Conservation (phyloP, 352 stramenopile species). For the Phytophthora uliginosa region DNA sequence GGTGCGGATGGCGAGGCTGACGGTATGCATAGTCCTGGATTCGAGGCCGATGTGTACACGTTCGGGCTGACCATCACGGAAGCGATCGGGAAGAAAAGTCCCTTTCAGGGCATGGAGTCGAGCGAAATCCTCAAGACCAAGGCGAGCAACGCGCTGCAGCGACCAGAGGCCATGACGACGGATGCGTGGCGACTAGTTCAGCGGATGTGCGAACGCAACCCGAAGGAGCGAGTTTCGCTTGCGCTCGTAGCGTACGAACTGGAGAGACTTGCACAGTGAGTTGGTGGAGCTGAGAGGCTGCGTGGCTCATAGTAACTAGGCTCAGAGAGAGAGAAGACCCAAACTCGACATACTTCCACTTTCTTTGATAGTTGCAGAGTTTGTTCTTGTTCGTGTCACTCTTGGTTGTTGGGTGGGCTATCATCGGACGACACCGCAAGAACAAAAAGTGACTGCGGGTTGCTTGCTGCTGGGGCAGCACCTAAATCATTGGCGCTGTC, state of each 20-base stretch:
- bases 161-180: conserved; percentile 8
- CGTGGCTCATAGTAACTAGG: too few relatives aligned
- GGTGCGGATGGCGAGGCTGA: neutral
- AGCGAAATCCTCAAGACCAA: conserved; percentile 12
- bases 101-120: conserved; percentile 3
- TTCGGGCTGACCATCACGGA: conserved; percentile 46
- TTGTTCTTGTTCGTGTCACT: conserved; percentile 2
- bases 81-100: conserved; percentile 22
- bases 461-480: neutral
- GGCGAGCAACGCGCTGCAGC: neutral
- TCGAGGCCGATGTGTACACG: conserved; percentile 48
- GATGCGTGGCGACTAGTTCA: conserved; percentile 15
- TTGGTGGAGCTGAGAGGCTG: neutral
- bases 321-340: too few relatives aligned
- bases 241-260: neutral
- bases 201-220: neutral
- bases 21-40: conserved; percentile 11
- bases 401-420: conserved; percentile 14
- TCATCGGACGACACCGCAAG: neutral
- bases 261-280: neutral
- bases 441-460: conserved; percentile 26
- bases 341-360: neutral
- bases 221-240: neutral
- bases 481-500: conserved; percentile 14
- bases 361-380: neutral